Evolutionary conservation across 108 stramenopile genomes (phyloP).

Genomic region (Skeletonema grethae): DNA sequence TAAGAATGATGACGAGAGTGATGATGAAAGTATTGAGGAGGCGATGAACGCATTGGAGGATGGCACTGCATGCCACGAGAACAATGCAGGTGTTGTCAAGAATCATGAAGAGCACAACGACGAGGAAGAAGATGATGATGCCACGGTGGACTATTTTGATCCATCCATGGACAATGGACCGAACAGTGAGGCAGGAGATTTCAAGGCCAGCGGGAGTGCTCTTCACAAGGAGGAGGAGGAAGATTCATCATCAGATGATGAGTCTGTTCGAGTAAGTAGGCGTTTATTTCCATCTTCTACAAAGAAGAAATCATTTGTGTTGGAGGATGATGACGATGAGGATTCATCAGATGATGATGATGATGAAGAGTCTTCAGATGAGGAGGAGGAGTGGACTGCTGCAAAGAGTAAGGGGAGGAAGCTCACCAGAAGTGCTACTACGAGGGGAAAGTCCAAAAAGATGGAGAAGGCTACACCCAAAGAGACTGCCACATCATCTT

Average conservation of each 20-base stretch:
- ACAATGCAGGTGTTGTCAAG: too few relatives aligned
- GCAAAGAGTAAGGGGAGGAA: background rate
- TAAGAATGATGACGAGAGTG: background rate
- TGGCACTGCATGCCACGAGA: background rate
- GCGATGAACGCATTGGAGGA: background rate
- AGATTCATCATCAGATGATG: background rate
- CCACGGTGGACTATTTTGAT: background rate
- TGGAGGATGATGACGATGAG: background rate
- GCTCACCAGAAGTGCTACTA: background rate
- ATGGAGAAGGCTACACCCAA: background rate
- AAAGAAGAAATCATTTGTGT: conserved; percentile 1
- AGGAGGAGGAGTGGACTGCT: background rate
- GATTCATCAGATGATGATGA: background rate
- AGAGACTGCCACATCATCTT: background rate
- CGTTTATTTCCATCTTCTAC: conserved; percentile 4
- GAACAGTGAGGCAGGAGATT: background rate
- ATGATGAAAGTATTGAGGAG: background rate
- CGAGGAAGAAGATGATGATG: background rate
- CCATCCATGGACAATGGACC: background rate
- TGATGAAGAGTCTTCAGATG: background rate
- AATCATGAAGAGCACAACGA: background rate
- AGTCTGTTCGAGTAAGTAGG: background rate
- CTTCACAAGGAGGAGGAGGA: background rate
- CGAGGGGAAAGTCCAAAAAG: conserved; percentile 1
- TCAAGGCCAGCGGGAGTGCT: background rate